Conservation (phyloP, 2,329 filamentous ascomycete species). For the Epichloe amarillans region DNA sequence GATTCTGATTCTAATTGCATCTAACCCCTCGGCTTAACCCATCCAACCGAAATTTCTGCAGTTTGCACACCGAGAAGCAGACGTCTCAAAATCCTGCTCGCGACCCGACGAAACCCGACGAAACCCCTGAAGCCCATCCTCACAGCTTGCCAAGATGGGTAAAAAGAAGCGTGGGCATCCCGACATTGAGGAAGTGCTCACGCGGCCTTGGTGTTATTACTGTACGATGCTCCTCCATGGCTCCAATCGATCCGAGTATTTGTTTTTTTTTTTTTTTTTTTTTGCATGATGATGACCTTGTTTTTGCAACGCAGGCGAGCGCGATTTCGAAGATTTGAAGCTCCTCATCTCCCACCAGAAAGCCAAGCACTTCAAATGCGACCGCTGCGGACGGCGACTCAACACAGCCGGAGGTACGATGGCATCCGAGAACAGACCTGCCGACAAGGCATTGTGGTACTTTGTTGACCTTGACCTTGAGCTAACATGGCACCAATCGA, state of each 20-base stretch:
- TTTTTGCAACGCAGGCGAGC: conserved; percentile 46
- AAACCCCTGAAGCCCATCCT: neutral
- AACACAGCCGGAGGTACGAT: conserved; percentile 83
- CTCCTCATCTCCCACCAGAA: conserved; percentile 96
- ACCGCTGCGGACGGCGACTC: conserved; percentile 72
- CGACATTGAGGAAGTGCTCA: conserved; percentile 76
- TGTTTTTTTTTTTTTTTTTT: no score
- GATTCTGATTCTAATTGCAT: neutral
- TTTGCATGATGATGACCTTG: conserved; percentile 12
- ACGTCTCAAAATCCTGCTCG: no score
- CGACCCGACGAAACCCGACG: neutral
- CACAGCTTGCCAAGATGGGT: conserved; percentile 40
- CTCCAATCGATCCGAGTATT: neutral
- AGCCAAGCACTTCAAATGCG: conserved; percentile 98
- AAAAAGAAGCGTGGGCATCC: conserved; percentile 86
- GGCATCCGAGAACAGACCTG: neutral
- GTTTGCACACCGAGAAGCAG: neutral
- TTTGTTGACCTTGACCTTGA: no score
- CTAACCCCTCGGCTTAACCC: no score
- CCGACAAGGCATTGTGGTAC: no score
- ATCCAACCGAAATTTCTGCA: neutral
- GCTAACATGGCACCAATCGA: neutral
- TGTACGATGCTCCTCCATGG: conserved; percentile 36
- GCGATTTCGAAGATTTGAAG: conserved; percentile 95
- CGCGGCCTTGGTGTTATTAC: conserved; percentile 94